Base-by-base conservation (phyloP, 352 stramenopile species). In the Elongisporangium anandrum region DNA sequence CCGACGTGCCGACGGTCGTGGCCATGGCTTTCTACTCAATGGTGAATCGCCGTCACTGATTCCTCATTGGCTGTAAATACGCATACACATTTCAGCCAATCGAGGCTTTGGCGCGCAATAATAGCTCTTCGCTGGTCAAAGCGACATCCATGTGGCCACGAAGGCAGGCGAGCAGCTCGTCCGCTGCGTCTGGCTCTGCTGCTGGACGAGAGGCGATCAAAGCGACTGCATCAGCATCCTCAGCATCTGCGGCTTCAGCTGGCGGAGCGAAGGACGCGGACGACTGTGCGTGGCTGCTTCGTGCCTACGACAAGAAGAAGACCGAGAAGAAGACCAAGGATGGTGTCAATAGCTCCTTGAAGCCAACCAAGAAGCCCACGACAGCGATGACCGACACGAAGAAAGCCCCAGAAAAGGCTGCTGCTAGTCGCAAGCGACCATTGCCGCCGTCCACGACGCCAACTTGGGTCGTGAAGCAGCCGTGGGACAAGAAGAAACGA, bases 1-100 rank as follows among this genome's bases (percentile, higher is more conserved):
- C 81, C 59, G 80, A 90, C 6, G 72, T 77, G 45, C 79, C 79
- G 12, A 74, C 86, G 15, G 77, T 79, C 59, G 77, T 72, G 55
- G 75, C 71, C 65, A 77, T 75, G 47, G 22, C 21, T 41, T 41
- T 41, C 4, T 4, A 41, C 29, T 41, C 9, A 41, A 41, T 41
- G 9, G 29, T 13, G 29, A 41, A 4, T 8, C 29, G 13, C 24
- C 2, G 29, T 41, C 5, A 41, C 9, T 41, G 9, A 5, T 0
- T 8, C 49, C 8, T 63, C 24, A 63, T 63, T 63, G 22, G 57
- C 21, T 59, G 50, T 34, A 52, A 63, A 4, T 39, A n/a, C 22
- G 50, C 12, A 22, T 17, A 10, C n/a, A 12, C 2, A 50, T 78
- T 58, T 67, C 48, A 51, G 19, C 70, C 70, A 81, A 79, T 77